Evolutionary conservation across 2,329 filamentous ascomycete genomes (phyloP), one percentile per base, ranked within the genome.

Genomic region (Talaromyces funiculosus): DNA sequence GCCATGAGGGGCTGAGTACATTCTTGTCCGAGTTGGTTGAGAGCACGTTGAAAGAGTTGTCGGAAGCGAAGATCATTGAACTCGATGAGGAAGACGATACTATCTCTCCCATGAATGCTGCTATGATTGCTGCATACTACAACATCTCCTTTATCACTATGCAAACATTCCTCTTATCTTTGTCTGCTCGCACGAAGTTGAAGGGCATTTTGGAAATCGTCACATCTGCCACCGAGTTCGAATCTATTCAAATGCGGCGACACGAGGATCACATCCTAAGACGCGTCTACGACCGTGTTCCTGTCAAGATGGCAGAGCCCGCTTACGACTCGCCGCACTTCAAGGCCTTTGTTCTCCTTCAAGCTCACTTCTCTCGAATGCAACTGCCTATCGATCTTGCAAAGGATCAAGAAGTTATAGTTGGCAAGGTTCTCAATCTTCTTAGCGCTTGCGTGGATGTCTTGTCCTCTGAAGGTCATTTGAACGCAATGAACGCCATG

Each of bases 81-180:
- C 84, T 96, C 53, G 93, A 97, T 65, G 92, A 96, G 71, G 92
- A 95, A 54, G 93, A 97, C 71, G 93, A 96, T 68, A 87, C 87
- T 0, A 88, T 97, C 47, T 84, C 89, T 18, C 92, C 94, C 14
- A 85, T 96, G 68, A 97, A 99, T 74, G 90, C 93, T 2, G 94
- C 94, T 66, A 97, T 97, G 90, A 97, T 99, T 71, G 92, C 90
- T 9, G 92, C 94, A 1, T 97, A 99, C 81, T 99, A 99, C 83
- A 97, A 97, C 76, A 96, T 99, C 71, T 97, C 93, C 5, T 97
- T 97, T 78, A 90, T 96, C 74, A 99, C 94, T 2, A 99, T 99
- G 92, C 93, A 99, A 78, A 99, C 94, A 0, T 93, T 99, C 82
- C 81, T 99, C 56, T 82, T 99, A 60, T 99, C 94, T 14, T 83